These are phyloP conservation scores for Colletotrichum karsti DNA, from an alignment of 2,329 filamentous ascomycete genomes.

Conservation along the genomic window DNA sequence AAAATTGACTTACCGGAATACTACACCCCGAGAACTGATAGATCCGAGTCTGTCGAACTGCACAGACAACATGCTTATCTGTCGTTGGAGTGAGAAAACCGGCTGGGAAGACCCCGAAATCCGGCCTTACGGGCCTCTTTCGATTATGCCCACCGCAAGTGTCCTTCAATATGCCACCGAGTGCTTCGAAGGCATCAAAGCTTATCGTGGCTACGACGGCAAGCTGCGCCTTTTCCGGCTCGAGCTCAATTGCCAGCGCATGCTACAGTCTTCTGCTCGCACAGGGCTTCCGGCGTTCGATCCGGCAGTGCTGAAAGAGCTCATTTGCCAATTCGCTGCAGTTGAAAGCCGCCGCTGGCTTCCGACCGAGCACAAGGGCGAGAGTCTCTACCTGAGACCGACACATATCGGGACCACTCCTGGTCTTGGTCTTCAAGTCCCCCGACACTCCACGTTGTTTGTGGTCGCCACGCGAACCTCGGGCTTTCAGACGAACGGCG, in stretches of 20 bases:
- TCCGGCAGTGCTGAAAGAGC: constrained; percentile 62
- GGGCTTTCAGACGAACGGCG: background rate
- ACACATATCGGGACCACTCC: background rate
- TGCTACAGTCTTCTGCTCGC: constrained; percentile 55
- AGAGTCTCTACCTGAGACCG: background rate
- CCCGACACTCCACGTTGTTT: background rate
- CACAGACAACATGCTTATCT: too few relatives aligned
- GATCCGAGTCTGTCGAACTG: too few relatives aligned
- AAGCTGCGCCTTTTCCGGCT: constrained; percentile 73
- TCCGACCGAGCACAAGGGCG: background rate
- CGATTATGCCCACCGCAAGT: constrained; percentile 73
- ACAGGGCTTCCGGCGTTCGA: constrained; percentile 73
- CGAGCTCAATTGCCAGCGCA: constrained; percentile 66
- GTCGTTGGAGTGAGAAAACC: too few relatives aligned
- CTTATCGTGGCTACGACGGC: constrained; percentile 74
- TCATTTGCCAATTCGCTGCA: background rate
- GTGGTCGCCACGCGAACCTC: background rate
- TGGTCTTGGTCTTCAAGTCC: background rate
- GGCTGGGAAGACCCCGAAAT: constrained; percentile 75
- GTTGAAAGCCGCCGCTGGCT: background rate
- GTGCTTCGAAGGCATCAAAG: constrained; percentile 78
- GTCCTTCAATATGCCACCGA: constrained; percentile 80
- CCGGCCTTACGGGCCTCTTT: constrained; percentile 71
- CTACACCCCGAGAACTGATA: too few relatives aligned
- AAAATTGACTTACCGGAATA: too few relatives aligned